Evolutionary conservation across 139 green algal genomes (phyloP).

Genomic region (Chlorokybus atmophyticus): DNA sequence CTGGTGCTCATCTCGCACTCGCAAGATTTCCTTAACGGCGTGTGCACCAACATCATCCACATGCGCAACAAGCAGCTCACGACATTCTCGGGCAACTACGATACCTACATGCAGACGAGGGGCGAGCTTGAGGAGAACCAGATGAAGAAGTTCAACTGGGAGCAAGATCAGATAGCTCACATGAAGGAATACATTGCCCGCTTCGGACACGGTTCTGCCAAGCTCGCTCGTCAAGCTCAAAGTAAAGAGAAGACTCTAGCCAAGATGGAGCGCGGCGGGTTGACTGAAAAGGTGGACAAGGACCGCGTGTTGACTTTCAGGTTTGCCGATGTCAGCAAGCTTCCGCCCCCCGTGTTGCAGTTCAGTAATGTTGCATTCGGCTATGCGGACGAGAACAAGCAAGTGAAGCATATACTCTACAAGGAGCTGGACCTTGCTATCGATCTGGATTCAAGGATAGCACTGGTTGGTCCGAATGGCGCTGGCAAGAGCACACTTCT

Average conservation of each 20-base stretch:
- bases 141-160: conserved; percentile 83
- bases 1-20: conserved; percentile 81
- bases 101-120: conserved; percentile 72
- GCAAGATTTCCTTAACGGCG: conserved; percentile 92
- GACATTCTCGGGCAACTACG: conserved; percentile 70
- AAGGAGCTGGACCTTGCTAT: conserved; percentile 81
- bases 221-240: conserved; percentile 67
- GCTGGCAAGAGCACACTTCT: conserved; percentile 90
- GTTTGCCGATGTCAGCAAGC: conserved; percentile 79
- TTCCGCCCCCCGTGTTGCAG: conserved; percentile 77
- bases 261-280: conserved; percentile 79
- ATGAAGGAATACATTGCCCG: conserved; percentile 50
- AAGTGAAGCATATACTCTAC: no score
- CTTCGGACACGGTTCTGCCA: conserved; percentile 62
- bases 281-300: conserved; percentile 59
- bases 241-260: conserved; percentile 89
- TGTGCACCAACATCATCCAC: conserved; percentile 95
- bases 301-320: conserved; percentile 44
- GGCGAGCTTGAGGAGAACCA: conserved; percentile 84
- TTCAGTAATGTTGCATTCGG: conserved; percentile 32
- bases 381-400: conserved; percentile 29
- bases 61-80: conserved; percentile 75
- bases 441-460: conserved; percentile 85
- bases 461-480: conserved; percentile 82
- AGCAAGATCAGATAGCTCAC: conserved; percentile 63